Evolutionary conservation across 257 asterid species (phyloP).

Genomic region (Oldenlandia corymbosa): DNA sequence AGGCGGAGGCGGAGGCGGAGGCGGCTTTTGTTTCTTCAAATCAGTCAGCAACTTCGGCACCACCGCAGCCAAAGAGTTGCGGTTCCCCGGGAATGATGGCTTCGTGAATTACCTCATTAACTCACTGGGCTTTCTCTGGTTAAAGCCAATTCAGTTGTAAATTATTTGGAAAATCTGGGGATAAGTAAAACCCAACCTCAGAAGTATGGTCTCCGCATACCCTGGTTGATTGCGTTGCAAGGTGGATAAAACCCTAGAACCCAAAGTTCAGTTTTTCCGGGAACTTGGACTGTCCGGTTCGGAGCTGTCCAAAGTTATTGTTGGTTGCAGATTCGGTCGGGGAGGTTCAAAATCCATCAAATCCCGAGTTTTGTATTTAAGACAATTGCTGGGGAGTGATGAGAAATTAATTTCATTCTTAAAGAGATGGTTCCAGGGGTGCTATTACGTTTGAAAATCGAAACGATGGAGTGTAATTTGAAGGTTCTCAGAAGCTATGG

Average conservation of each 20-base stretch:
- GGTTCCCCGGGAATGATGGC: neutral
- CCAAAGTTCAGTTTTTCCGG: constrained; percentile 8
- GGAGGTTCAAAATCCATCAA: constrained; percentile 3
- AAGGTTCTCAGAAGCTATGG: neutral
- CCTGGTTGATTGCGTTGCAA: constrained; percentile 5
- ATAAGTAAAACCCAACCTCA: constrained; percentile 8
- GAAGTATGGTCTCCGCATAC: neutral
- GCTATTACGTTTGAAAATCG: neutral
- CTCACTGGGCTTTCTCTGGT: neutral
- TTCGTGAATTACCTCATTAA: constrained; percentile 7
- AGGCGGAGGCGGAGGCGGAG: neutral
- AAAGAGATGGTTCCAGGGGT: constrained; percentile 4
- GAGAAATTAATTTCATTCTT: neutral
- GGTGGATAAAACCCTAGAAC: constrained; percentile 15
- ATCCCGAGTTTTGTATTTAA: neutral
- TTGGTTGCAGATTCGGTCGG: neutral
- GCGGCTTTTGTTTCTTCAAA: neutral
- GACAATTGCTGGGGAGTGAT: neutral
- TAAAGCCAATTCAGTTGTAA: constrained; percentile 10
- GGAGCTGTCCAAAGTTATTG: constrained; percentile 3
- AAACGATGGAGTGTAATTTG: neutral
- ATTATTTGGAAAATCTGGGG: constrained; percentile 14
- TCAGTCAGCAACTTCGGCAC: neutral
- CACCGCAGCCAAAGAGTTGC: neutral
- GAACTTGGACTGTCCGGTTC: constrained; percentile 6